Evolutionary conservation across 371 early-diverging fungal species (phyloP).

Genomic region (Haplosporangium sp.): DNA sequence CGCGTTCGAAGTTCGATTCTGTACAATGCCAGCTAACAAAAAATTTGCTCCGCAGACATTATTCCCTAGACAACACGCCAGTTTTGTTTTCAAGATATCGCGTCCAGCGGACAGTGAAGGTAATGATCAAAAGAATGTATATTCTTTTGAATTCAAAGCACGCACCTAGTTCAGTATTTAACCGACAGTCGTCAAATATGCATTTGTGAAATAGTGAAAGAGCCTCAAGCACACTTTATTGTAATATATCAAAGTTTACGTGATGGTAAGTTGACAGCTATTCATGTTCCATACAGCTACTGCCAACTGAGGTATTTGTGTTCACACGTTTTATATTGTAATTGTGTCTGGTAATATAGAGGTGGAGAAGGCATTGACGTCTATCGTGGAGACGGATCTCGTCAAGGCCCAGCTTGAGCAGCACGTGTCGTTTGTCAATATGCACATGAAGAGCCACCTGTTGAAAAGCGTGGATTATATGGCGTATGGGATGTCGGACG

Average conservation of each 20-base stretch:
- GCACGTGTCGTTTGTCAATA: slow-evolving; percentile 63
- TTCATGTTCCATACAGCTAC: too few relatives aligned
- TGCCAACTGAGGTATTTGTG: neutral
- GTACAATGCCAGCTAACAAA: neutral
- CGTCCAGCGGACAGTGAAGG: slow-evolving; percentile 53
- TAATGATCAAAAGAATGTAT: neutral
- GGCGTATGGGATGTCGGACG: slow-evolving; percentile 71
- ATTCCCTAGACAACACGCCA: slow-evolving; percentile 70
- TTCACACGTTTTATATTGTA: neutral
- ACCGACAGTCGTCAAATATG: too few relatives aligned
- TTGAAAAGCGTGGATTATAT: slow-evolving; percentile 65
- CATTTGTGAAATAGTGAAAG: slow-evolving; percentile 12
- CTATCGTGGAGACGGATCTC: slow-evolving; percentile 58
- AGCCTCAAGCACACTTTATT: slow-evolving; percentile 63
- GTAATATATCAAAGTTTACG: slow-evolving; percentile 67
- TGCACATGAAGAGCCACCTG: slow-evolving; percentile 65
- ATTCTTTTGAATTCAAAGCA: too few relatives aligned
- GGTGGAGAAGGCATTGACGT: slow-evolving; percentile 69
- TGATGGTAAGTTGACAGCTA: slow-evolving; percentile 57
- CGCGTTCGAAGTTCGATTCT: neutral
- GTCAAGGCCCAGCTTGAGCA: slow-evolving; percentile 61
- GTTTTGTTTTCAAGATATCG: slow-evolving; percentile 72
- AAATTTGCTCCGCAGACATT: slow-evolving; percentile 57
- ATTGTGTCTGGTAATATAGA: slow-evolving; percentile 54
- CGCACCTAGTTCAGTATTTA: too few relatives aligned